These are phyloP conservation scores for Colletotrichum horii DNA, from an alignment of 2,329 filamentous ascomycete species.

Conservation along the genomic window DNA sequence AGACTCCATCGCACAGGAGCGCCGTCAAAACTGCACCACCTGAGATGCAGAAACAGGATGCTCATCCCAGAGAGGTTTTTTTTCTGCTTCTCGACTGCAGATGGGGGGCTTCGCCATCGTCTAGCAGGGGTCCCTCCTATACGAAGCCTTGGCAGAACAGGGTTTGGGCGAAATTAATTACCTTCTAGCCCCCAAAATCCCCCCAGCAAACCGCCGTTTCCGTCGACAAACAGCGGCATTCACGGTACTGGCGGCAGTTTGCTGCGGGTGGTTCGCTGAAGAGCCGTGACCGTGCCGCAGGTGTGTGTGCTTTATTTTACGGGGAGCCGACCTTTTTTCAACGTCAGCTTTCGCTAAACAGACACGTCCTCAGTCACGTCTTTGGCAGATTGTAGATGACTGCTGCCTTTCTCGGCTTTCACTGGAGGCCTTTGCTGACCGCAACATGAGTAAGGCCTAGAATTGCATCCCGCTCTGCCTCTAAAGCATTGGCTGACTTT, in stretches of 20 bases:
- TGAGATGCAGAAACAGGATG: neutral
- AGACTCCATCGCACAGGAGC: neutral
- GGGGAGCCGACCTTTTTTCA: neutral
- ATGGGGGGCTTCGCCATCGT: neutral
- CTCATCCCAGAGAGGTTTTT: neutral
- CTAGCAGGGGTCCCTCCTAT: neutral
- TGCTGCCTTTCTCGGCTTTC: neutral
- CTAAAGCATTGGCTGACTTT: neutral
- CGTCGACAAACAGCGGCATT: slow-evolving; percentile 1
- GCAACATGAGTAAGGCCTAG: neutral
- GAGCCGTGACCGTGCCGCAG: neutral
- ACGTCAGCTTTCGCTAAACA: neutral
- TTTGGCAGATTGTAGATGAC: neutral
- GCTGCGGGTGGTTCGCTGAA: neutral
- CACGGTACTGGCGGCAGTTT: neutral
- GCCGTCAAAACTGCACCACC: neutral
- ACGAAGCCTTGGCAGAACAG: slow-evolving; percentile 1
- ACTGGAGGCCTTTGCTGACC: neutral
- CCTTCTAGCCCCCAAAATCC: neutral
- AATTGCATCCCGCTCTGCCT: neutral
- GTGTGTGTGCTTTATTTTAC: neutral
- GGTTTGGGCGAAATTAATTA: neutral
- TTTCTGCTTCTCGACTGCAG: neutral
- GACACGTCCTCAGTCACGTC: neutral
- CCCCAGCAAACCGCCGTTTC: neutral